These are phyloP conservation scores for Citrullus colocynthis DNA, from an alignment of 306 rosid species.

Conservation along the genomic window DNA sequence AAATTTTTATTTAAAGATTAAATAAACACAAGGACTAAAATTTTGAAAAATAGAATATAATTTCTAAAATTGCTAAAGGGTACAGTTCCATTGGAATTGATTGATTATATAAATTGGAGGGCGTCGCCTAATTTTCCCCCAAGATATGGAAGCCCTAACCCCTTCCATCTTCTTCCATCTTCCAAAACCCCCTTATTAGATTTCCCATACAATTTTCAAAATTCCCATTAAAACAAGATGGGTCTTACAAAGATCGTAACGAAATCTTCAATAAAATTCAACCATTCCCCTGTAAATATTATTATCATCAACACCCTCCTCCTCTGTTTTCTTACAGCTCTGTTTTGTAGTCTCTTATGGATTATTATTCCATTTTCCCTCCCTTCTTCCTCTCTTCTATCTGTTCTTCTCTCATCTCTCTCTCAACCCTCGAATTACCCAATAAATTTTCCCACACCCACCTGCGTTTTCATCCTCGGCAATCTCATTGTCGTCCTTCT, in stretches of 20 bases:
- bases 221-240: neutral
- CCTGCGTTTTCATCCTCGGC: slow-evolving; percentile 30
- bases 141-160: neutral
- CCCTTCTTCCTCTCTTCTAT: slow-evolving; percentile 13
- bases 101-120: neutral
- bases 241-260: neutral
- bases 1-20: no score
- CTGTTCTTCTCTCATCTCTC: neutral
- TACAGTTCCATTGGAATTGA: neutral
- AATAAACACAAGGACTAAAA: no score
- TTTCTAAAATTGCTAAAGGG: neutral
- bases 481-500: slow-evolving; percentile 35
- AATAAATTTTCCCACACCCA: slow-evolving; percentile 16
- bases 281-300: neutral
- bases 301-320: slow-evolving; percentile 8
- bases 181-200: no score
- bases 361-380: slow-evolving; percentile 3
- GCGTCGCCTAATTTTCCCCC: neutral
- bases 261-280: neutral
- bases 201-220: neutral
- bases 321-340: slow-evolving; percentile 11
- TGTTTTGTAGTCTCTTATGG: slow-evolving; percentile 20
- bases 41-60: neutral
- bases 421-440: neutral
- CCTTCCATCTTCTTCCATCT: neutral